phyloP scores from a whole-genome alignment of 345 rosid species.

The Sonneratia caseolaris region DNA sequence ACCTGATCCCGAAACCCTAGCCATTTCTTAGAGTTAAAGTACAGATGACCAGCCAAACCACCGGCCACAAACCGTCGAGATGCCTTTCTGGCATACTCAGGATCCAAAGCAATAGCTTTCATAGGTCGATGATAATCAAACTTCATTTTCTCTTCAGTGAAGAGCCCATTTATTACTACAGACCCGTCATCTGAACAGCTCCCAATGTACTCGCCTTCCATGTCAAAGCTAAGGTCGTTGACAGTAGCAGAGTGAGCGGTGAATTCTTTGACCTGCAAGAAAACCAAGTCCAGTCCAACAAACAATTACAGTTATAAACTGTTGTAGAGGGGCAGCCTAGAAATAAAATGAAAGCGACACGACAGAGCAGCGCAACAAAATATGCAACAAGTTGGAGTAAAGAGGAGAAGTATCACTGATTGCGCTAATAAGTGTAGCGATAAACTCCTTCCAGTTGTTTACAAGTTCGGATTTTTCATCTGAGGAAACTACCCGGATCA shows the following conservation, averaged over 20 bases:
- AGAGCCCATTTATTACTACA: conserved; percentile 82
- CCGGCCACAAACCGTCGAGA: conserved; percentile 88
- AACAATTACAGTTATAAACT: not conserved
- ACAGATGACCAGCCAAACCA: conserved; percentile 93
- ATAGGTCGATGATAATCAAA: conserved; percentile 95
- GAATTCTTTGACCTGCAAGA: conserved; percentile 69
- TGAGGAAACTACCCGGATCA: not conserved
- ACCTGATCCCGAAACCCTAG: conserved; percentile 89
- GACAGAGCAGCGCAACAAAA: not conserved
- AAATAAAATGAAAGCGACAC: not conserved
- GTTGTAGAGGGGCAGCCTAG: not conserved
- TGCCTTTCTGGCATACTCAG: conserved; percentile 61
- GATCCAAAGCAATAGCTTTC: conserved; percentile 92
- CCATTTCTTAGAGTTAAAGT: conserved; percentile 85
- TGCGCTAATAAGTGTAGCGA: not conserved
- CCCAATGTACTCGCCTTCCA: conserved; percentile 85
- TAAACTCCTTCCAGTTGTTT: not conserved
- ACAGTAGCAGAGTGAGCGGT: conserved; percentile 72
- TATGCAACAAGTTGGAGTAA: not conserved
- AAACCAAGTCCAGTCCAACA: not conserved
- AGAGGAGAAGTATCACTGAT: not conserved
- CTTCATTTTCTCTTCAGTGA: conserved; percentile 87
- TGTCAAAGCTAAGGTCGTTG: conserved; percentile 88
- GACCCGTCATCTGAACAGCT: conserved; percentile 99
- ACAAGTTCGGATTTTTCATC: not conserved